Evolutionary conservation across 345 rosid genomes (phyloP), one percentile per base, ranked within the genome.

Genomic region (Cardamine occulta): DNA sequence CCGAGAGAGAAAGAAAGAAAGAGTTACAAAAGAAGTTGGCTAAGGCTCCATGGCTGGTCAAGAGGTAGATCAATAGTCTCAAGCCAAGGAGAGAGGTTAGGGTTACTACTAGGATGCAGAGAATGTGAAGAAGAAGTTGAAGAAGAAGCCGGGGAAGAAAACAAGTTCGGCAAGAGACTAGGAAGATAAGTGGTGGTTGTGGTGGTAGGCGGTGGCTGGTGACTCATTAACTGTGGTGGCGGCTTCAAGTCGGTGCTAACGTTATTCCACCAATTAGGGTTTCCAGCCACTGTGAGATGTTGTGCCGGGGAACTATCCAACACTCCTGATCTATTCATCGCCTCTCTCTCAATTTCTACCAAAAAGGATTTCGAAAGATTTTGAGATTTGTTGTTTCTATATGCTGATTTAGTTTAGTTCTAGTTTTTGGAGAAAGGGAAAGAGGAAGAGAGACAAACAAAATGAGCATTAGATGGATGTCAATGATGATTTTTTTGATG

Each of bases 251-350:
- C 81, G 68, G 68, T 77, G 77, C 74, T 86, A 72, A 83, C 82
- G 60, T 75, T 85, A 12, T 35, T 48, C 90, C 93, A 89, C 89
- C 82, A 86, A 63, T 79, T 89, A 83, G 86, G 91, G 90, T 88
- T 91, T 73, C 88, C 89, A 68, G 89, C 86, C 51, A 83, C 81
- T 81, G 84, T 82, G 86, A 91, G 77, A 68, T 87, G 88, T 57
- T 82, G 86, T 54, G 87, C 89, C 63, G 90, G 88, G 61, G 93
- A 87, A 75, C 87, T 85, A 76, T 89, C 88, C 80, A 88, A 78
- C 59, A 81, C 85, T 42, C 90, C 85, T 56, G 31, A 28, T 28
- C 67, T 64, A 63, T 80, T 73, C 64, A 70, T 68, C 55, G 19
- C 17, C 79, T 74, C 65, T 78, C 66, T 51, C 64, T 79, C 52